Conservation (phyloP, 2,329 filamentous ascomycete genomes). For the Fusarium sterilihyphosum region DNA sequence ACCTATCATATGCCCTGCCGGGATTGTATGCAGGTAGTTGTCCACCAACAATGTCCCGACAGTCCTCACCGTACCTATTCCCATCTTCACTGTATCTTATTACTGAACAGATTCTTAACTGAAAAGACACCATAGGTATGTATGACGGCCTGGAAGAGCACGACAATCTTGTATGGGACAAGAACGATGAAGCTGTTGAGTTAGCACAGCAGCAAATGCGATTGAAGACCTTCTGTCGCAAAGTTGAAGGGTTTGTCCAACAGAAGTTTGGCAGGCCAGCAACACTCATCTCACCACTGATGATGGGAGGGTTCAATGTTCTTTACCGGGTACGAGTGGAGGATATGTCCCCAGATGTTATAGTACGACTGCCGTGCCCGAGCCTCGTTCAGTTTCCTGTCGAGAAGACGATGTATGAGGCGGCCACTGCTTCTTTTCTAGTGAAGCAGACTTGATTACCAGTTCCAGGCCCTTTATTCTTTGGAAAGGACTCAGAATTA, state of each 20-base stretch:
- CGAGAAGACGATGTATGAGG: constrained; percentile 25
- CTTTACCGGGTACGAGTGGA: background rate
- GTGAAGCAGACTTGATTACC: constrained; percentile 2
- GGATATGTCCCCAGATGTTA: background rate
- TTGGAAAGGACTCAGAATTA: constrained; percentile 29
- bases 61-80: background rate
- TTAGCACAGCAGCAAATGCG: background rate
- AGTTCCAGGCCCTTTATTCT: constrained; percentile 4
- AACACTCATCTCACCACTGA: background rate
- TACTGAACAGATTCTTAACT: too few species aligned
- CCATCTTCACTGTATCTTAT: background rate
- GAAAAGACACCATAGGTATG: background rate
- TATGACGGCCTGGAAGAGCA: constrained; percentile 23
- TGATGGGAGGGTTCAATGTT: background rate
- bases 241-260: background rate
- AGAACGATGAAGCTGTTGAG: constrained; percentile 7
- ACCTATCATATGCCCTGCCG: background rate
- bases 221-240: background rate
- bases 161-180: constrained; percentile 26
- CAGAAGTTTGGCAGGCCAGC: background rate
- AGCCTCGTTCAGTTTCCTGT: background rate
- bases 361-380: constrained; percentile 4
- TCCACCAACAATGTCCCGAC: background rate
- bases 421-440: constrained; percentile 13
- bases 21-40: background rate